phyloP scores from a whole-genome alignment of 352 stramenopile genomes.

The Phytophthora multivora region DNA sequence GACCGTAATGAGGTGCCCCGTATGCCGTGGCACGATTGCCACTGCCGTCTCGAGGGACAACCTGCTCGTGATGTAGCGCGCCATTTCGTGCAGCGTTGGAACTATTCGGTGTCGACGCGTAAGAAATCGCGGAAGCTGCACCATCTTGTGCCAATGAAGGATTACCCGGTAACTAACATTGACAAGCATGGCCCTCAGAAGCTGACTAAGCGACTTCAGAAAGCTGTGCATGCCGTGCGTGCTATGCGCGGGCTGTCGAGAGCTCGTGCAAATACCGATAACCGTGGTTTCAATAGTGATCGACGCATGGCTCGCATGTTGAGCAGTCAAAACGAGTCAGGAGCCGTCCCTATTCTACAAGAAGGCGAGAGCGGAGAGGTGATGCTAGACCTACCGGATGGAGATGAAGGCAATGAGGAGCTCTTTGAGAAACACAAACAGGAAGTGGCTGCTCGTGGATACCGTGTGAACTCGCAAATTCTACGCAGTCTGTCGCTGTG shows the following conservation, averaged over 20 bases:
- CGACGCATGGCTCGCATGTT: constrained; percentile 40
- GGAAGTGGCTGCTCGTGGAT: constrained; percentile 44
- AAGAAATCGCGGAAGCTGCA: constrained; percentile 79
- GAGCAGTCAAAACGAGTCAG: constrained; percentile 34
- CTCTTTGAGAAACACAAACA: constrained; percentile 38
- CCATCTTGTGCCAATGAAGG: constrained; percentile 80
- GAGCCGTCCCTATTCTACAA: constrained; percentile 26
- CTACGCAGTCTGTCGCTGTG: constrained; percentile 82
- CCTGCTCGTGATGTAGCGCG: constrained; percentile 80
- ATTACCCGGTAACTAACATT: constrained; percentile 44
- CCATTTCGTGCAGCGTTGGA: constrained; percentile 90
- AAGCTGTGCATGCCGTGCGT: constrained; percentile 66
- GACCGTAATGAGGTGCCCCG: constrained; percentile 69
- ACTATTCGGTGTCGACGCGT: constrained; percentile 84
- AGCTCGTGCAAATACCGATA: constrained; percentile 30
- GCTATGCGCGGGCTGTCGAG: constrained; percentile 42
- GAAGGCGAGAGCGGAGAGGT: constrained; percentile 16
- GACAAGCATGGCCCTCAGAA: constrained; percentile 47
- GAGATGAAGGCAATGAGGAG: constrained; percentile 32
- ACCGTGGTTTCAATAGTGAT: constrained; percentile 52
- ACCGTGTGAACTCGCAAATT: constrained; percentile 66
- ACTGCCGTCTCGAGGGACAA: constrained; percentile 81
- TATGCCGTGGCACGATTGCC: constrained; percentile 89
- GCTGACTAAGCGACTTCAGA: constrained; percentile 63
- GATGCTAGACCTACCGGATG: constrained; percentile 29